Evolutionary conservation across 2,329 filamentous ascomycete species (phyloP).

Genomic region (Onygenales sp.): DNA sequence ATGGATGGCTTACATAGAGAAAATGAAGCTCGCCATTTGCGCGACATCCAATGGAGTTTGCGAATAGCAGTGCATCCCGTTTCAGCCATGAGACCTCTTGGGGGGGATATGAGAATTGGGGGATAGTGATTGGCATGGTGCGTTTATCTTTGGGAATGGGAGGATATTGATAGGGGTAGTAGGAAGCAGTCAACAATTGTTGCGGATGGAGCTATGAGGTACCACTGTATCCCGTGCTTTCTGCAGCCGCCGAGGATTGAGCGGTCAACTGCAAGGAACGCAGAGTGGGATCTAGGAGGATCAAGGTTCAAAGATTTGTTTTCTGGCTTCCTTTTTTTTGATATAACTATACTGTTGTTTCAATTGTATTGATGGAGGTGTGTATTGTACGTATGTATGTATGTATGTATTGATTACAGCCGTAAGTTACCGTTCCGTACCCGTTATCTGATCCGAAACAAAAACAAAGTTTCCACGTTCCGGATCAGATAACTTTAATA

Average conservation of each 20-base stretch:
- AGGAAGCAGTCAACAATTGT: too few relatives aligned
- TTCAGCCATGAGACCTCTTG: conserved; percentile 58
- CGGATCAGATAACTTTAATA: conserved; percentile 2
- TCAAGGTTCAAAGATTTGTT: too few relatives aligned
- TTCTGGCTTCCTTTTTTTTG: too few relatives aligned
- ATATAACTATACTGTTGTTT: too few relatives aligned
- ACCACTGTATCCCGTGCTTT: too few relatives aligned
- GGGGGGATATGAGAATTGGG: conserved; percentile 22
- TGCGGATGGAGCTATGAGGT: too few relatives aligned
- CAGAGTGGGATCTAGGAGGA: too few relatives aligned
- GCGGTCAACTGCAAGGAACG: too few relatives aligned
- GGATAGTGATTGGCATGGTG: neutral
- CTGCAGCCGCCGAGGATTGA: too few relatives aligned
- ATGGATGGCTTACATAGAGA: conserved; percentile 57
- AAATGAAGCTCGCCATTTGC: conserved; percentile 74
- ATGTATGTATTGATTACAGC: neutral
- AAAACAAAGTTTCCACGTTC: neutral
- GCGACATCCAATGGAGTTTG: conserved; percentile 74
- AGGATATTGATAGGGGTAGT: too few relatives aligned
- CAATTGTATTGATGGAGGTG: too few relatives aligned
- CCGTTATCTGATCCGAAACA: neutral
- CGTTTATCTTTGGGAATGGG: too few relatives aligned
- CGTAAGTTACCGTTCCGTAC: neutral
- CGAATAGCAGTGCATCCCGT: conserved; percentile 81
- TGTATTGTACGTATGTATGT: neutral